Percentiles rank a stretch among this genome's conserved stretches.
phyloP scores from a whole-genome alignment of 139 green algal genomes.

The Chlorella sp. region DNA sequence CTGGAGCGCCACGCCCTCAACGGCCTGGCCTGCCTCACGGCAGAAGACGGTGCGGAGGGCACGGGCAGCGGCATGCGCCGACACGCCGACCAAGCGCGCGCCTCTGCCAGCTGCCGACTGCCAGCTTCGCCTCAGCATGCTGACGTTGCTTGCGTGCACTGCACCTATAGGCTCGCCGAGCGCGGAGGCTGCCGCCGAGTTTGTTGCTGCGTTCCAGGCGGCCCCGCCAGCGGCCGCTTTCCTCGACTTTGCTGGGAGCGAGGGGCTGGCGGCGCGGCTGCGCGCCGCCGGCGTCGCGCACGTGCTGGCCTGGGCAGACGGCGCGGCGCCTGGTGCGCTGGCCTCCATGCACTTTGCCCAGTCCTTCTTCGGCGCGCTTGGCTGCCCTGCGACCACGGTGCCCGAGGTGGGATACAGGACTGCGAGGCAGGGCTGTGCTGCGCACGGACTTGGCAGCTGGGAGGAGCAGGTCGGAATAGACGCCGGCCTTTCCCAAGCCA shows the following conservation, averaged over 20 bases:
- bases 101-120: background rate
- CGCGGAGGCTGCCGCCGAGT: background rate
- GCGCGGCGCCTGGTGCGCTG: slow-evolving; percentile 34
- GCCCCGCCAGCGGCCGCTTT: background rate
- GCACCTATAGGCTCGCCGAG: background rate
- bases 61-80: background rate
- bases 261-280: background rate
- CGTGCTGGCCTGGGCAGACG: slow-evolving; percentile 58
- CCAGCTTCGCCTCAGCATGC: background rate
- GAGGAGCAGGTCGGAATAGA: background rate
- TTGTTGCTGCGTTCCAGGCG: background rate
- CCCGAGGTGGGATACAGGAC: slow-evolving; percentile 37
- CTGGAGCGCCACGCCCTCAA: slow-evolving; percentile 35
- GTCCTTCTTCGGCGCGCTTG: slow-evolving; percentile 66
- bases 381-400: slow-evolving; percentile 35
- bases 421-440: background rate
- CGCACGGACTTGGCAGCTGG: background rate
- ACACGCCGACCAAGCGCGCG: background rate
- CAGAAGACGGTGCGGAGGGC: background rate
- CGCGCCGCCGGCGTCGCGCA: slow-evolving; percentile 17
- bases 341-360: slow-evolving; percentile 64
- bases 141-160: background rate
- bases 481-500: no score
- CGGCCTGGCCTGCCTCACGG: slow-evolving; percentile 20
- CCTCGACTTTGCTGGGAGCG: slow-evolving; percentile 6